These are phyloP conservation scores for Mytilinidion resinicola DNA, from an alignment of 495 filamentous ascomycete species.

Conservation along the genomic window DNA sequence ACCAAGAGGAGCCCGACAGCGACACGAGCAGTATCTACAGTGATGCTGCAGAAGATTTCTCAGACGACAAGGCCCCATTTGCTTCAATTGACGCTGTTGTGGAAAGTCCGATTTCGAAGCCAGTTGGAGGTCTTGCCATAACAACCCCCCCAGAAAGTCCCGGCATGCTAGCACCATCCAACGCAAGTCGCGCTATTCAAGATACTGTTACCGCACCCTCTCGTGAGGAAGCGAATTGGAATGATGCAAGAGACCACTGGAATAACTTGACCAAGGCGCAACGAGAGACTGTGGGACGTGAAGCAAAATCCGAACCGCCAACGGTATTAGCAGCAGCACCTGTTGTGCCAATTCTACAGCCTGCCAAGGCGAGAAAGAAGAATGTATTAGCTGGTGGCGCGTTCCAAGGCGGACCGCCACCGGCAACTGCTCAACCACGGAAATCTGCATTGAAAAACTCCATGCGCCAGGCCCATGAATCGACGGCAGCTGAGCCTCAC, in stretches of 20 bases:
- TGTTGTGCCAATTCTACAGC: background rate
- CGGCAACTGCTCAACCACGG: constrained; percentile 16
- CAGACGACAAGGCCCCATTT: constrained; percentile 69
- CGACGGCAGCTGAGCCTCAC: constrained; percentile 12
- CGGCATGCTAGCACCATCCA: background rate
- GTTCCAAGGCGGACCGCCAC: background rate
- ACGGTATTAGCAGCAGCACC: constrained; percentile 6
- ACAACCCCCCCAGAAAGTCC: constrained; percentile 23
- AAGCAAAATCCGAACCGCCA: constrained; percentile 38
- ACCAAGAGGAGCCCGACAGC: constrained; percentile 23
- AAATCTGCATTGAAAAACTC: constrained; percentile 29
- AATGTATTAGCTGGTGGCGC: background rate
- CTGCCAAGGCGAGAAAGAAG: constrained; percentile 1
- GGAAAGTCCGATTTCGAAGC: constrained; percentile 46
- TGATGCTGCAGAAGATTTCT: constrained; percentile 76
- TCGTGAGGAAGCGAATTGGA: constrained; percentile 48
- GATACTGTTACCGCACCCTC: background rate
- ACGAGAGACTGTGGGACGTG: constrained; percentile 50
- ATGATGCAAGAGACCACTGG: constrained; percentile 58
- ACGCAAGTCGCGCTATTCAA: constrained; percentile 2
- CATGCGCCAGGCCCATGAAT: constrained; percentile 9
- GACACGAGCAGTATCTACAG: constrained; percentile 71
- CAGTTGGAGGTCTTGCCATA: constrained; percentile 10
- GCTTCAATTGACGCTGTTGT: constrained; percentile 80
- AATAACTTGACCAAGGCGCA: constrained; percentile 52